Evolutionary conservation across 2,329 filamentous ascomycete genomes (phyloP), one percentile per base, ranked within the genome.

Genomic region (Clonostachys solani): DNA sequence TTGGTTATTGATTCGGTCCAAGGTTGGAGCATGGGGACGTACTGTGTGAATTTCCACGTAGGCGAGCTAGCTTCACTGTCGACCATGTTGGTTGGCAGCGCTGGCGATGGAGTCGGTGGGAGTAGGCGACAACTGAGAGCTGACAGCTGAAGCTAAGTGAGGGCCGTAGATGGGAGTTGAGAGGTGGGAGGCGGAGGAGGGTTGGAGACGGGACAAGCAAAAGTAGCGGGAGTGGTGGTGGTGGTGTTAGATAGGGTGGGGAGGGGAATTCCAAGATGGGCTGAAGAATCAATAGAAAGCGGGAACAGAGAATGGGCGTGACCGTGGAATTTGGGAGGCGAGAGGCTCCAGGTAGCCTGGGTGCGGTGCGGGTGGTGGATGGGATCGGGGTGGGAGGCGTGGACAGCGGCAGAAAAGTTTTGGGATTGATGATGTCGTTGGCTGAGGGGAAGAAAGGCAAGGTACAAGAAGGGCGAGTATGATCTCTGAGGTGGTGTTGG

Each of bases 11-110:
- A 33, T 18, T 48, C 29, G 42, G 44, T 33, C 33, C 46, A 10
- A 36, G 23, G 42, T 29, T 35, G 45, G 33, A 45, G 33, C 23
- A 40, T 43, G 50, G 37, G 43, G 47, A 80, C 90, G 72, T 88
- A 95, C 92, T 97, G 92, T 72, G 92, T 97, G 77, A 97, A 97
- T 81, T 97, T 97, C 92, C 92, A 97, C 74, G 92, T 97, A 67
- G 92, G 92, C 75, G 89, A 86, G 80, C 84, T 90, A 74, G 87
- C 81, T 77, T 95, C 91, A 77, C 86, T 87, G 83, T 96, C 92
- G 78, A 94, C 92, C 92, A 97, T 96, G 77, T 86, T 92, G 74
- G 61, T 60, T 54, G 58, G 57, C 59, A 61, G 60, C 55, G 56
- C 57, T 54, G 52, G 61, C 52, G 53, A 46, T 50, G 51, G 52